These are phyloP conservation scores for Thalassiosira ordinaria DNA, from an alignment of 352 stramenopile species.

Conservation along the genomic window DNA sequence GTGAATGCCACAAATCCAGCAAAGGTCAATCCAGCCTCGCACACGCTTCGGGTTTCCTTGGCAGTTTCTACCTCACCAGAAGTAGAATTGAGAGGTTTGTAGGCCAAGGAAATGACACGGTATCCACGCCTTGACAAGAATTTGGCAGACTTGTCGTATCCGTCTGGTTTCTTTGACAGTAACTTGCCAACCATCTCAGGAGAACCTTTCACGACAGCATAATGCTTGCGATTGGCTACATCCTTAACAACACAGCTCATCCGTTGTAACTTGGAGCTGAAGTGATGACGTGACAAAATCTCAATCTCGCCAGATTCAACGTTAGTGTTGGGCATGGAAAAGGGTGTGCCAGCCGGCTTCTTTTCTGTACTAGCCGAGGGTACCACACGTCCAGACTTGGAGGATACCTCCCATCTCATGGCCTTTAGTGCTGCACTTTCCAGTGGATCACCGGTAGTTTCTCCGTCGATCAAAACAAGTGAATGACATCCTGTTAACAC, in stretches of 20 bases:
- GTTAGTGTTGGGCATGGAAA: slow-evolving; percentile 37
- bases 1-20: slow-evolving; percentile 96
- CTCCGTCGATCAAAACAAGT: slow-evolving; percentile 95
- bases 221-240: slow-evolving; percentile 63
- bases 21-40: slow-evolving; percentile 93
- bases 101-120: slow-evolving; percentile 95
- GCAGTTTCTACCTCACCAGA: slow-evolving; percentile 45
- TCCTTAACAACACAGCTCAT: slow-evolving; percentile 96
- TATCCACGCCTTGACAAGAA: slow-evolving; percentile 87
- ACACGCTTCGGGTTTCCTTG: slow-evolving; percentile 81
- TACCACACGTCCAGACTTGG: slow-evolving; percentile 75
- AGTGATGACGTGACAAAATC: slow-evolving; percentile 92
- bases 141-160: slow-evolving; percentile 88
- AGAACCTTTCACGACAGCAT: slow-evolving; percentile 95
- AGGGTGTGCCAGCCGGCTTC: slow-evolving; percentile 55
- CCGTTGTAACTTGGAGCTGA: slow-evolving; percentile 97
- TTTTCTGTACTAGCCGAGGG: slow-evolving; percentile 68
- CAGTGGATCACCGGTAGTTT: slow-evolving; percentile 94
- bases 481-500: slow-evolving; percentile 94
- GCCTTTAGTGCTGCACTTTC: slow-evolving; percentile 96
- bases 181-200: slow-evolving; percentile 95
- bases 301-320: slow-evolving; percentile 63
- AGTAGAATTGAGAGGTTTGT: slow-evolving; percentile 88
- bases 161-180: slow-evolving; percentile 88
- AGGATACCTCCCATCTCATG: slow-evolving; percentile 91